phyloP scores from a whole-genome alignment of 2,329 filamentous ascomycete genomes.

The Fusarium drepaniforme region DNA sequence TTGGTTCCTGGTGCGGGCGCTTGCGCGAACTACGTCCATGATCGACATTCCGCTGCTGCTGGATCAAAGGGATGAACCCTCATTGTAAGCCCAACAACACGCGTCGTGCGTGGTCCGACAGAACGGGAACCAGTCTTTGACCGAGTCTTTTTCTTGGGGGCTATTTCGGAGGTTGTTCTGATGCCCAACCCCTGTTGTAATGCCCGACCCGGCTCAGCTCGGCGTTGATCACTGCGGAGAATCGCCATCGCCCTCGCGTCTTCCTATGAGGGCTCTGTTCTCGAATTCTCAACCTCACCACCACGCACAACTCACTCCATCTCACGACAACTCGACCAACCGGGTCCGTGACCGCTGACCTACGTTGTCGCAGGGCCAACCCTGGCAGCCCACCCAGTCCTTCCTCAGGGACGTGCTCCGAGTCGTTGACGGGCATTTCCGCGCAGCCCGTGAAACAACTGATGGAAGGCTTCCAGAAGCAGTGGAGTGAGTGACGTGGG shows the following conservation, averaged over 20 bases:
- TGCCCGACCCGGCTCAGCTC: constrained; percentile 19
- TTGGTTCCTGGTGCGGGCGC: constrained; percentile 21
- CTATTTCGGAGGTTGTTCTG: constrained; percentile 9
- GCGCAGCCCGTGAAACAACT: constrained; percentile 39
- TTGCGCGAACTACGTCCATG: constrained; percentile 18
- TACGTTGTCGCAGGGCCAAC: constrained; percentile 32
- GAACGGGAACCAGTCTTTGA: neutral
- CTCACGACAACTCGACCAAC: constrained; percentile 34
- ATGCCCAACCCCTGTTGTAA: constrained; percentile 19
- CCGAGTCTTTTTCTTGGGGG: constrained; percentile 1
- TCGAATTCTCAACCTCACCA: neutral
- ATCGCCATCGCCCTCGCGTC: constrained; percentile 3
- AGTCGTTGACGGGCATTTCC: constrained; percentile 41
- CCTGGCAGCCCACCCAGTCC: constrained; percentile 23
- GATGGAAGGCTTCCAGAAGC: constrained; percentile 46
- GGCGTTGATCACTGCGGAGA: constrained; percentile 26
- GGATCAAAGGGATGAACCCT: constrained; percentile 5
- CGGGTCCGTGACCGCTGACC: constrained; percentile 28
- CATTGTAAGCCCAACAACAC: neutral
- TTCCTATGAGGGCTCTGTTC: neutral
- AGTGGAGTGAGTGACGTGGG: constrained; percentile 40
- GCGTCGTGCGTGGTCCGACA: neutral
- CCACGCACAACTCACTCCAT: constrained; percentile 19
- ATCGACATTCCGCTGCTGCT: constrained; percentile 26
- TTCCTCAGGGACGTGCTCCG: constrained; percentile 32